Base-by-base conservation (phyloP, 2,329 filamentous ascomycete species). In the Dactylellina haptotyla region DNA sequence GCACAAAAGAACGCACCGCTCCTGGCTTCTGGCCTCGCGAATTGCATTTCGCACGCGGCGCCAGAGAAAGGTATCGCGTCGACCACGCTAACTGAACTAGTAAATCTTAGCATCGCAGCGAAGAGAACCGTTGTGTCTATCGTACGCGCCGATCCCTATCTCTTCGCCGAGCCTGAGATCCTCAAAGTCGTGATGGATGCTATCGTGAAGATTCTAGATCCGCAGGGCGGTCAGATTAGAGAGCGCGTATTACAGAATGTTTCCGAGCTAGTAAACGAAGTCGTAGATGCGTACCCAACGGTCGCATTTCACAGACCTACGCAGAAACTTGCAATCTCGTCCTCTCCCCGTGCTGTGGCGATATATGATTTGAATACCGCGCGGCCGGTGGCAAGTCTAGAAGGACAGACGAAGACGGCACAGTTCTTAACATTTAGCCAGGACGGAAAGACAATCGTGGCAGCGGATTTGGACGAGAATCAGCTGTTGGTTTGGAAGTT, bases 251-350 rank as follows among this genome's bases (percentile, higher is more conserved):
- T 78, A 25, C 76, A 76, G 10, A 59, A 76, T 9, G 74, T 78
- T 12, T 77, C 76, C 1, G 75, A 77, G 14, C 46, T 78, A 12
- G 72, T 78, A 3, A 76, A 77, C 23, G 75, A 77, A 30, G 54
- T 77, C 26, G 72, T 76, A 2, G 64, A 76, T 10, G 76, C 76
- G 2, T 78, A 78, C 48, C 70, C 75, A 4, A 76, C 58, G 14
- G 63, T 78, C 3, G 73, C 77, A n/a, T 78, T 77, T 63, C 77
- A 78, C 67, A 72, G 76, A 2, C 75, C 77, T 8, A 75, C 76
- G 1, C 76, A 77, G 26, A 75, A 75, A 18, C 76, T 78, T 2
- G 77, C 76, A 3, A 56, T 77, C n/a, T 76, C 73, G 4, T 48
- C 73, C 14, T 73, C 75, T 1, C 73, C 75, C 0, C 76, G 75